Base-by-base conservation (phyloP, 176 grass and related monocot genomes). In the Aechmea fasciata region DNA sequence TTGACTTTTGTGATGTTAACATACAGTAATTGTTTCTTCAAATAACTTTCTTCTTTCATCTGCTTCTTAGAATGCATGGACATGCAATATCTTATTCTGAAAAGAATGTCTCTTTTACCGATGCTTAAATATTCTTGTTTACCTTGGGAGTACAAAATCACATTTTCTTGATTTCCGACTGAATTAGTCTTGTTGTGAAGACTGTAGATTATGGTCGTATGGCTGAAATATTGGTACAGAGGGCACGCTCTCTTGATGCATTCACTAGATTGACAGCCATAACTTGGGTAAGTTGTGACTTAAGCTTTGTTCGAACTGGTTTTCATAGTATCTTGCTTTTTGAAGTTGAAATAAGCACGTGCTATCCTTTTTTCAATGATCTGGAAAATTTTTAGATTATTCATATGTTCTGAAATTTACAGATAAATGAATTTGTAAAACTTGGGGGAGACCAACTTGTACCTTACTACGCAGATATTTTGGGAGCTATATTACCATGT, bases 121-220 rank as follows among this genome's bases (percentile, higher is more conserved):
- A 17, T 14, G n/a, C 13, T 61, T 61, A 61, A 61, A 61, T 55
- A 18, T 15, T 9, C 17, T 61, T 10, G 15, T n/a, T 3, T 55
- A 12, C 11, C 52, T 55, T 61, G 20, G 20, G 3, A 9, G 13
- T 61, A 15, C 20, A 61, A 15, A 18, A 19, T 61, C 33, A 18
- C n/a, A 61, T 61, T 61, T 22, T 61, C 55, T 61, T 61, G 20
- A 9, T 61, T 61, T 61, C 20, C 10, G n/a, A 61, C 55, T 61
- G 55, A 61, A 41, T 10, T 2, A 22, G 11, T 22, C 80, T 61
- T 79, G 67, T 71, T 63, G 51, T 84, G 64, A 83, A 99, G 95
- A 99, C 90, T 80, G 95, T 99, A 83, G 95, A 99, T 75, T 99
- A 94, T 76, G 95, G 95, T 73, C 89, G 95, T 77, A 99, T 99